Percentiles rank a stretch among this genome's conserved stretches.
Evolutionary conservation across 768 basidiomycete genomes (phyloP).

Genomic region (Leccinellum luteum): DNA sequence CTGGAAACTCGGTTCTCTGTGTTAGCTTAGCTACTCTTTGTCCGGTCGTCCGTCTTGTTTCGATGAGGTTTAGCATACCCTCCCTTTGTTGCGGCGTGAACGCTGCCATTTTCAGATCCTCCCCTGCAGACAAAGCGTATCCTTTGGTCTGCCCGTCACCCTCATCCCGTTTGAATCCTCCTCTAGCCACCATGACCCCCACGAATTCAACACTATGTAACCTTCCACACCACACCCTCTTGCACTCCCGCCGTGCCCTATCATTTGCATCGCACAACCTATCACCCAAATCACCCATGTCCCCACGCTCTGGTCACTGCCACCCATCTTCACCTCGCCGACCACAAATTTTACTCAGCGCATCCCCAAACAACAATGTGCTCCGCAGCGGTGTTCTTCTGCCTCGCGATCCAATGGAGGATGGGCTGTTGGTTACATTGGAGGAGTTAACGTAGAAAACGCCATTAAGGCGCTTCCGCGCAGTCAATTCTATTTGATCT

Average conservation of each 20-base stretch:
- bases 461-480: constrained; percentile 84
- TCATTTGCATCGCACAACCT: constrained; percentile 81
- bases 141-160: too few relatives aligned
- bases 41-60: too few relatives aligned
- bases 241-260: constrained; percentile 64
- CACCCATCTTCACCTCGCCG: constrained; percentile 57
- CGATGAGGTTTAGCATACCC: too few relatives aligned
- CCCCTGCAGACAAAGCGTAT: constrained; percentile 47
- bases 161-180: constrained; percentile 23
- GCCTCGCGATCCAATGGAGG: constrained; percentile 69
- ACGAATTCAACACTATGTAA: constrained; percentile 50
- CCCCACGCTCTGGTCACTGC: constrained; percentile 36
- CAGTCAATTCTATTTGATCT: constrained; percentile 48
- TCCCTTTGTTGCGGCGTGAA: too few relatives aligned
- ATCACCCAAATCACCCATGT: constrained; percentile 41
- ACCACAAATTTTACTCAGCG: constrained; percentile 46
- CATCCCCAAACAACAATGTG: constrained; percentile 38
- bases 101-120: constrained; percentile 7
- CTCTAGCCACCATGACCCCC: constrained; percentile 23
- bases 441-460: constrained; percentile 97
- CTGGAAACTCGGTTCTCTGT: too few relatives aligned
- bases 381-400: constrained; percentile 9
- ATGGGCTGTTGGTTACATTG: constrained; percentile 67
- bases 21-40: too few relatives aligned
- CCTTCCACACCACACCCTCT: constrained; percentile 57